Evolutionary conservation across 148 eudicot genomes (phyloP).

Genomic region (Rhododendron vialii): DNA sequence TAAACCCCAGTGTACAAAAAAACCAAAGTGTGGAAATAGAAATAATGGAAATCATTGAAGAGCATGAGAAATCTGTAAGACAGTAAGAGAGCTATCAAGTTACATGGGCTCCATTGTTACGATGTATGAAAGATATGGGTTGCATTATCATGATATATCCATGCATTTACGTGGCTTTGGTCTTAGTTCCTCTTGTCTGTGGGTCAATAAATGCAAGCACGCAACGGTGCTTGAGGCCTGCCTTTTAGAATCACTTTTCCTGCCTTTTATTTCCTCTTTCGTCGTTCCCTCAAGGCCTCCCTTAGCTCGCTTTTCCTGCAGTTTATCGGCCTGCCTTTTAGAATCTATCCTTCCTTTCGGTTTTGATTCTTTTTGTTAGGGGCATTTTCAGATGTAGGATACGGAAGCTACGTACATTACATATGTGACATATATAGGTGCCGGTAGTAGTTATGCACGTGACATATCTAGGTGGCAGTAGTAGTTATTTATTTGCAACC

Average conservation of each 20-base stretch:
- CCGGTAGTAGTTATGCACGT: background rate
- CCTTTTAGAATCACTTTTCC: background rate
- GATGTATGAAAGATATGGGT: background rate
- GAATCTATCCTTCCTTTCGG: background rate
- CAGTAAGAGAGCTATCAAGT: background rate
- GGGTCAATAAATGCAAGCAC: background rate
- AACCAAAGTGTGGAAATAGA: background rate
- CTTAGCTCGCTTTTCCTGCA: background rate
- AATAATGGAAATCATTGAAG: background rate
- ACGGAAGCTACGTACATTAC: background rate
- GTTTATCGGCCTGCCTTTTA: background rate
- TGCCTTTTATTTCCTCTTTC: background rate
- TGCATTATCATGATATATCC: background rate
- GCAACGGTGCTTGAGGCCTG: background rate
- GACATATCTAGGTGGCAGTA: background rate
- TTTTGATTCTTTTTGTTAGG: background rate
- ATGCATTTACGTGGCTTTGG: background rate
- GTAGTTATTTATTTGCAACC: background rate
- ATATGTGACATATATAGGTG: background rate
- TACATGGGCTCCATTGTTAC: background rate
- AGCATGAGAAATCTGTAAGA: background rate
- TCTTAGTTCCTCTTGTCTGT: background rate
- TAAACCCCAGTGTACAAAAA: background rate
- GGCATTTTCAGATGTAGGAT: background rate
- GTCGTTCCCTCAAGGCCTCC: background rate